A percentile compares a stretch with the other conserved stretches of the same genome.
phyloP scores from a whole-genome alignment of 768 basidiomycete species.

The Kwoniella heveanensis region DNA sequence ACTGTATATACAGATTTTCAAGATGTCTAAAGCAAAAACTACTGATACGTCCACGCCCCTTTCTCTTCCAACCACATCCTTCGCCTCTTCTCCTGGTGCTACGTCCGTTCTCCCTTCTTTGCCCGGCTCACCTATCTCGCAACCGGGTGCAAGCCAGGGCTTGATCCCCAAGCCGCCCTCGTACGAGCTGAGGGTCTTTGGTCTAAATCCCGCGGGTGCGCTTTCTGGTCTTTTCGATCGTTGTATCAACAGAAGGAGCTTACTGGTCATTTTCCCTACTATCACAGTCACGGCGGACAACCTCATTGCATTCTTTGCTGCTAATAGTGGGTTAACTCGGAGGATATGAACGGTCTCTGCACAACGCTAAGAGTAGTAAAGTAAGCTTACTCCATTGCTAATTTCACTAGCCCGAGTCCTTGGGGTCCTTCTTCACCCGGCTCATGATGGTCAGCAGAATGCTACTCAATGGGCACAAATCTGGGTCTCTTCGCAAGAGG shows the following conservation, averaged over 20 bases:
- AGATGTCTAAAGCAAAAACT: slow-evolving; percentile 3
- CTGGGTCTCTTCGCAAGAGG: slow-evolving; percentile 33
- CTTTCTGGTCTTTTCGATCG: not conserved
- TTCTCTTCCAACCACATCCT: not conserved
- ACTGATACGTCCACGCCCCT: slow-evolving; percentile 9
- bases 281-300: slow-evolving; percentile 28
- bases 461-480: slow-evolving; percentile 42
- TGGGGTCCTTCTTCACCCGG: slow-evolving; percentile 35
- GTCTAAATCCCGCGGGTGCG: slow-evolving; percentile 21
- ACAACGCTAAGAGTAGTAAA: not conserved
- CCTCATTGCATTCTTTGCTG: slow-evolving; percentile 34
- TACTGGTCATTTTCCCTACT: not conserved
- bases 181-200: slow-evolving; percentile 16
- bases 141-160: not conserved
- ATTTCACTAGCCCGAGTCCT: slow-evolving; percentile 19
- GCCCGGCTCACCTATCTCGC: not conserved
- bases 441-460: not conserved
- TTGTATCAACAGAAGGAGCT: too few species aligned
- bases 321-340: slow-evolving; percentile 19
- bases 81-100: not conserved
- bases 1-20: not conserved
- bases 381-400: not conserved
- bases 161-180: slow-evolving; percentile 2
- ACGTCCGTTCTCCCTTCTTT: not conserved
- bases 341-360: too few species aligned